Percentiles rank a stretch among this genome's conserved stretches.
Evolutionary conservation across 257 asterid genomes (phyloP).

Genomic region (Knoxia roxburghii): DNA sequence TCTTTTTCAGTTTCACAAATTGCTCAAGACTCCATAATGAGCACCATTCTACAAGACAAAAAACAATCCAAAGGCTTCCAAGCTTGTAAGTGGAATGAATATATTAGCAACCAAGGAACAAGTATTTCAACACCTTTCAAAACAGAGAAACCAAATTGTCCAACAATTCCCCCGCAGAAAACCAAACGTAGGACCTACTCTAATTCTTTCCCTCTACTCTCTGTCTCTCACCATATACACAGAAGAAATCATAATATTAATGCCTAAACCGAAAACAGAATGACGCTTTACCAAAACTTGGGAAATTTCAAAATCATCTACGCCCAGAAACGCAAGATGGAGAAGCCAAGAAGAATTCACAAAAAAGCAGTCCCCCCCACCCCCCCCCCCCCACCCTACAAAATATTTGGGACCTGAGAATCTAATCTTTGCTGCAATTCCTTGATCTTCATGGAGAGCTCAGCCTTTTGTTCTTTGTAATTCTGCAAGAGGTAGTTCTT

Average conservation of each 20-base stretch:
- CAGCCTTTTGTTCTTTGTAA: slow-evolving; percentile 82
- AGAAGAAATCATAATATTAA: neutral
- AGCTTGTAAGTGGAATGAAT: neutral
- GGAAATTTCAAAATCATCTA: slow-evolving; percentile 26
- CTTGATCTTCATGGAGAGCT: slow-evolving; percentile 67
- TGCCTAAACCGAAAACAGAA: slow-evolving; percentile 2
- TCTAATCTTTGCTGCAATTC: slow-evolving; percentile 81
- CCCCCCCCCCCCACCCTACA: too few relatives aligned
- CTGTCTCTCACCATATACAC: slow-evolving; percentile 13
- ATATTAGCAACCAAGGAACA: neutral
- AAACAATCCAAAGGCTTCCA: too few relatives aligned
- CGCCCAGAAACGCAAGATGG: slow-evolving; percentile 5
- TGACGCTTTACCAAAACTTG: slow-evolving; percentile 27
- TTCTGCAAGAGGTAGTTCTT: slow-evolving; percentile 77
- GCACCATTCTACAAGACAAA: too few relatives aligned
- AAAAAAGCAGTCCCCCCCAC: slow-evolving; percentile 21
- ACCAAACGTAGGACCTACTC: neutral
- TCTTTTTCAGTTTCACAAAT: too few relatives aligned
- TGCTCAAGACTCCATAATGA: too few relatives aligned
- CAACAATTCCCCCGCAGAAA: too few relatives aligned
- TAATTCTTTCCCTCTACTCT: slow-evolving; percentile 1
- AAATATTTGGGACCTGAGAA: slow-evolving; percentile 75
- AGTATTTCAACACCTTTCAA: neutral
- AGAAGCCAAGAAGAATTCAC: slow-evolving; percentile 49
- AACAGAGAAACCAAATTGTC: neutral